Base-by-base conservation (phyloP, 2,329 filamentous ascomycete species). In the Neurospora crassa region DNA sequence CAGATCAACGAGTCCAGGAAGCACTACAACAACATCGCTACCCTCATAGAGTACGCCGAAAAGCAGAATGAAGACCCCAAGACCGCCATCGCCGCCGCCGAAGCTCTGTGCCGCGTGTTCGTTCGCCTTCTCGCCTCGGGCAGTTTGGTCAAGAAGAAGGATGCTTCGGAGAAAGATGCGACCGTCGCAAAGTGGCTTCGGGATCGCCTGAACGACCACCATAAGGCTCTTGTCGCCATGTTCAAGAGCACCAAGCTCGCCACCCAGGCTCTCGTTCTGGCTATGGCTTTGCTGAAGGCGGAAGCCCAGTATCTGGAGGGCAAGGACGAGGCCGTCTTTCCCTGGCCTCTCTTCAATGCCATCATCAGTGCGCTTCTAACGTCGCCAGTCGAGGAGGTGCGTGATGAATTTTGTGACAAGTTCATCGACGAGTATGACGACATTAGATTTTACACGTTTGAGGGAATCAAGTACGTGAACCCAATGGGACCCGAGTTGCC, bases 21-120 rank as follows among this genome's bases (percentile, higher is more conserved):
- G 80, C 88, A 97, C 81, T 97, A 96, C 85, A 97, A 97, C 84
- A 93, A 97, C 78, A 95, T 98, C 77, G 86, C 89, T 8, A 88
- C 86, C 12, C 82, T 98, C 45, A 84, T 97, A 67, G 85, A 86
- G 59, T 86, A 89, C 76, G 81, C 89, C 45, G 79, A 86, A 77
- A 83, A 82, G 43, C 82, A 83, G 40, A 80, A 85, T 2, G 79
- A 83, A 24, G 83, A 86, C 20, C 80, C 83, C 1, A 87, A 90
- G 63, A 84, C 88, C 4, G 85, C 88, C 12, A 83, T 92, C 67
- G 82, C 92, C 42, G 92, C 94, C 0, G 88, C 91, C 0, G 90
- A 97, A 24, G 91, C 94, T 1, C 85, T 97, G 68, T 97, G 94
- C 80, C 88, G 94, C 76, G 89, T 96, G 43, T 97, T 97, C 79